Evolutionary conservation across 352 stramenopile genomes (phyloP), one percentile per base, ranked within the genome.

Genomic region (Phytophthora citrophthora): DNA sequence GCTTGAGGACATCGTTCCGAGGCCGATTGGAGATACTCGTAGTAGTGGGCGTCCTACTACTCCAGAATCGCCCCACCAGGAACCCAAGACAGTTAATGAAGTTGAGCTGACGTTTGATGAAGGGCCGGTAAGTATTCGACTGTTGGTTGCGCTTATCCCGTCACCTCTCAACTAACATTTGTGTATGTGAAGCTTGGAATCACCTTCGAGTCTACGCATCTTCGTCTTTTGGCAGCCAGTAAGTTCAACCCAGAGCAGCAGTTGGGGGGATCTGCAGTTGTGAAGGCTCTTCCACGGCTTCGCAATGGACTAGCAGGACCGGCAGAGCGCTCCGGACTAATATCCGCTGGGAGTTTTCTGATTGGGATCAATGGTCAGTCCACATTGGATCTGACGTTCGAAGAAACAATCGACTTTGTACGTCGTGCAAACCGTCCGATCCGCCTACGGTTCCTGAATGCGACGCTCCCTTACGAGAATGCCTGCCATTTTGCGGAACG

Each of bases 181-280:
- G 29, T 32, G 29, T 43, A 4, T 46, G 38, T 58, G 48, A 26
- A 93, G 85, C 74, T 93, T 45, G 85, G 85, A 4, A 91, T 93
- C 41, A 91, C 83, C 5, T 89, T 93, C 50, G 85, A 93, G 55
- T 83, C 85, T 6, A 91, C 85, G 1, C 82, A 90, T 41, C 48
- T 91, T 41, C 81, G 81, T 6, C 69, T 93, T 52, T 54, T 93
- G 2, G 76, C 81, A 3, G 76, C 80, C 11, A 83, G 74, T 15
- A 79, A 82, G 23, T 90, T 82, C 27, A 58, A 86, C 52, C 68
- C 61, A 18, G 70, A 69, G 15, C 57, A 56, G 0, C 74, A 77
- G 18, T 61, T 76, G 5, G 72, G 74, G 1, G 76, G 79, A 15
- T 90, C 79, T 3, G 83, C 85, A 1, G 83, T 92, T 32, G 78